Conservation (phyloP, 2,329 filamentous ascomycete species). For the Exophiala sideris region DNA sequence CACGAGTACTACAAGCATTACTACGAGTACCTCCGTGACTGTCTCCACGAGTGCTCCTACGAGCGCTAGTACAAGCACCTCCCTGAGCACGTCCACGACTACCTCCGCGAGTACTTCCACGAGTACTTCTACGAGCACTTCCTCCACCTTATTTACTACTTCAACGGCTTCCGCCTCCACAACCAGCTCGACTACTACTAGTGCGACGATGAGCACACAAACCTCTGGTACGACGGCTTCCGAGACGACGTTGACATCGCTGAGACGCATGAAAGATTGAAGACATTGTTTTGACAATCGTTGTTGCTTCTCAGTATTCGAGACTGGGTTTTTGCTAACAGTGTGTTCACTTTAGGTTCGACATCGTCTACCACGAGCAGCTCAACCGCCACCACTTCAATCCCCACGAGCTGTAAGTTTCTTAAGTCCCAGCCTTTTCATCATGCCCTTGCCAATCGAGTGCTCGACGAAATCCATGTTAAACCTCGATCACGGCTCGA, state of each 20-base stretch:
- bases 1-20: no score
- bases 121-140: neutral
- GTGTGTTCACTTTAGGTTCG: neutral
- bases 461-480: no score
- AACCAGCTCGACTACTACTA: neutral
- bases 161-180: neutral
- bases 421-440: neutral
- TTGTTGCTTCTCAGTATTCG: neutral
- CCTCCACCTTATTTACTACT: neutral
- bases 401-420: neutral
- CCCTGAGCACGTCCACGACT: neutral
- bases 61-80: no score
- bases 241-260: neutral
- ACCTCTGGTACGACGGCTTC: neutral
- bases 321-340: neutral
- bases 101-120: neutral
- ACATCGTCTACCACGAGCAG: neutral
- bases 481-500: no score
- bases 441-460: no score
- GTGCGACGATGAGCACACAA: neutral
- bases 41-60: neutral
- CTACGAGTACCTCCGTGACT: neutral
- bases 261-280: neutral
- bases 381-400: neutral
- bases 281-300: neutral